Base-by-base conservation (phyloP, 331 rosid genomes). In the Rhamnella rubrinervis region DNA sequence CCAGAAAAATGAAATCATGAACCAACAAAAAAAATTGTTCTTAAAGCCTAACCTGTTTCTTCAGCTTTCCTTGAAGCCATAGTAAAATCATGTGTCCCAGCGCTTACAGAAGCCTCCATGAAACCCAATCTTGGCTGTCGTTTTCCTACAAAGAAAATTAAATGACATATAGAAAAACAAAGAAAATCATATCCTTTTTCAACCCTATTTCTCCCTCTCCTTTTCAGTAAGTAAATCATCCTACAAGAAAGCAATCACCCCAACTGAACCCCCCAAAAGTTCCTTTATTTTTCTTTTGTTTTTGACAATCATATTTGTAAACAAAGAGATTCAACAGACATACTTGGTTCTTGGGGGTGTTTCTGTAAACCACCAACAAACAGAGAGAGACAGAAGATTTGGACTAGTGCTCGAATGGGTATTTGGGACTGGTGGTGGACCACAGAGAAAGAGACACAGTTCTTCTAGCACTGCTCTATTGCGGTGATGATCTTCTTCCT, bases 21-120 rank as follows among this genome's bases (percentile, higher is more conserved):
- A 49, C 46, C 41, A 20, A 26, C 28, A 13, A 62, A 20, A 56
- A 15, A 11, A 6, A 40, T 66, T n/a, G n/a, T 47, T 60, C 78
- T 18, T 6, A 26, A 25, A 72, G 40, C 78, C 81, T 21, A 18
- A 88, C 98, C 96, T 41, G 98, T 82, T 85, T 91, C 96, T 81
- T 89, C 98, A 52, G 96, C 97, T 77, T 89, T 93, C 77, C 97
- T 91, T 69, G 96, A 91, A 73, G 97, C 96, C 88, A 86, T 68
- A 44, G 77, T 84, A 49, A 87, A 71, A 81, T 89, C 92, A 61
- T 85, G 93, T 61, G 81, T 64, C 63, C 83, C 89, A 61, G 66
- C 82, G 80, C 80, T 78, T 26, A 79, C 69, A 57, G 74, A 47
- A 71, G 74, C 75, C 77, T 80, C 89, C 98, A 91, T 86, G 46